These are phyloP conservation scores for Cajanus cajan DNA, from an alignment of 306 rosid species.

Conservation along the genomic window DNA sequence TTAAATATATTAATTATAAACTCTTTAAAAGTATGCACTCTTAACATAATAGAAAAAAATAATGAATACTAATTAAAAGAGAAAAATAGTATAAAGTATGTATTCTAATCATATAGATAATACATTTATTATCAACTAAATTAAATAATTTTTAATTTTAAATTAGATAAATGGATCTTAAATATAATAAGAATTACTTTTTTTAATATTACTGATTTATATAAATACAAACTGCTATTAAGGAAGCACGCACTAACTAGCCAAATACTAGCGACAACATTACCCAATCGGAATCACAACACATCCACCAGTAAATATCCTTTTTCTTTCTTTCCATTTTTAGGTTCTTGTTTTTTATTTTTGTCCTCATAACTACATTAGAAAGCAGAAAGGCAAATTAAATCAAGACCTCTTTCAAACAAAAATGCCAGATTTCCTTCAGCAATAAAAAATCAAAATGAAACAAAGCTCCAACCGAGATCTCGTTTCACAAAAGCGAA, in stretches of 20 bases:
- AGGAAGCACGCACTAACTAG: not conserved
- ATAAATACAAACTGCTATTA: too few species aligned
- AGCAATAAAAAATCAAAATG: not conserved
- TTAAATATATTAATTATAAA: too few species aligned
- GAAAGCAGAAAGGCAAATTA: not conserved
- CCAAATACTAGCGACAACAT: not conserved
- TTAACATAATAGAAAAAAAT: too few species aligned
- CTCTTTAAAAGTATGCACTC: too few species aligned
- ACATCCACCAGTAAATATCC: not conserved
- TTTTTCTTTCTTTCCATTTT: not conserved
- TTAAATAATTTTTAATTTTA: too few species aligned
- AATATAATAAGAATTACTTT: too few species aligned
- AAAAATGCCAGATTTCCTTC: not conserved
- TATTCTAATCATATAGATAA: too few species aligned
- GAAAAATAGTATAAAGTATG: too few species aligned
- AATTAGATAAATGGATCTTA: too few species aligned
- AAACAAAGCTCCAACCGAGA: not conserved
- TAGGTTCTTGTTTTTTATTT: not conserved
- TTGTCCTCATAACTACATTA: not conserved
- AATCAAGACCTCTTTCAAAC: not conserved
- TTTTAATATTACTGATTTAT: too few species aligned
- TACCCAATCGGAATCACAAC: not conserved
- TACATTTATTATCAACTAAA: too few species aligned
- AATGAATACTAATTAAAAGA: too few species aligned
- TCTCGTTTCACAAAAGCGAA: not conserved